These are phyloP conservation scores for Chaetomium sp. DNA, from an alignment of 2,329 filamentous ascomycete genomes.

Conservation along the genomic window DNA sequence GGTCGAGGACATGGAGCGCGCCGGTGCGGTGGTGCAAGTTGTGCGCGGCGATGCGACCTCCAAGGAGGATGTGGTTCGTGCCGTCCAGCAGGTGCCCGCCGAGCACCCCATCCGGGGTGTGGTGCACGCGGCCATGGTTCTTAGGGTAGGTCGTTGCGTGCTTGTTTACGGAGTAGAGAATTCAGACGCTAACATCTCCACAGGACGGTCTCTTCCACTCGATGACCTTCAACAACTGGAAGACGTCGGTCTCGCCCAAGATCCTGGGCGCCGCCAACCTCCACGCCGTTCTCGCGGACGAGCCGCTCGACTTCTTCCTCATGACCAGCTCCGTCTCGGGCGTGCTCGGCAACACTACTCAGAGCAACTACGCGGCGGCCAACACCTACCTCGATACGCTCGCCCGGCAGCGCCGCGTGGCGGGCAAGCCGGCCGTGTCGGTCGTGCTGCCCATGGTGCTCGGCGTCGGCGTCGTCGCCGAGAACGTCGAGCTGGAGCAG, in stretches of 20 bases:
- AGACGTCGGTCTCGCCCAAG: slow-evolving; percentile 24
- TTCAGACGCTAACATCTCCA: neutral
- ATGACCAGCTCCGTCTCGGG: slow-evolving; percentile 42
- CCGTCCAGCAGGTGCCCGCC: slow-evolving; percentile 10
- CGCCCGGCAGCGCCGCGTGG: slow-evolving; percentile 36
- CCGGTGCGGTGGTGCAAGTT: slow-evolving; percentile 30
- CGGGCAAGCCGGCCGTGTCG: slow-evolving; percentile 33
- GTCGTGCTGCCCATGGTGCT: slow-evolving; percentile 42
- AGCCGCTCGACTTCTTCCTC: slow-evolving; percentile 45
- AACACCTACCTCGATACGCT: slow-evolving; percentile 42
- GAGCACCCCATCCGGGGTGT: slow-evolving; percentile 30
- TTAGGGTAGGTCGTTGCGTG: neutral
- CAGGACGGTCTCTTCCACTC: slow-evolving; percentile 23
- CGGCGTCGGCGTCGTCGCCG: slow-evolving; percentile 32
- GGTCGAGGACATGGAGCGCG: slow-evolving; percentile 29
- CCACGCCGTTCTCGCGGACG: slow-evolving; percentile 13
- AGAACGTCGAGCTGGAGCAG: slow-evolving; percentile 27
- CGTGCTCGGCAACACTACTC: slow-evolving; percentile 28
- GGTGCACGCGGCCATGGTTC: slow-evolving; percentile 35
- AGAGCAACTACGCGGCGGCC: slow-evolving; percentile 43
- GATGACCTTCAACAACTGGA: slow-evolving; percentile 26
- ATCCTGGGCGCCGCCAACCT: slow-evolving; percentile 26
- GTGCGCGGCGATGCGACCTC: slow-evolving; percentile 28
- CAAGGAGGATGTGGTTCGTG: slow-evolving; percentile 20
- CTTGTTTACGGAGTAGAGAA: neutral